Evolutionary conservation across 345 rosid genomes (phyloP).

Genomic region (Tarenaya hassleriana): DNA sequence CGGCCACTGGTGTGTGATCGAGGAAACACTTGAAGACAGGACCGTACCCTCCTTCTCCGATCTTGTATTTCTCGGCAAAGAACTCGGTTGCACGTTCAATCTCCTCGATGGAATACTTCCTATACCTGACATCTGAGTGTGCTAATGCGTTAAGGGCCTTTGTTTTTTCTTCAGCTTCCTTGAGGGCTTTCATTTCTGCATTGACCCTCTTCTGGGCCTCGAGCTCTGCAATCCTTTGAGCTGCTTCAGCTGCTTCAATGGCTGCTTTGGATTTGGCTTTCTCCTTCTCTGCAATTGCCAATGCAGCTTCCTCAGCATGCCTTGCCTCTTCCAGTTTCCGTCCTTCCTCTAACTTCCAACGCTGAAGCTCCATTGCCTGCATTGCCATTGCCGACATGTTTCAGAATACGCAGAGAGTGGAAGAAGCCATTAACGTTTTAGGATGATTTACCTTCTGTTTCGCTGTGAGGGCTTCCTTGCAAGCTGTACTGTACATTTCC

Average conservation of each 20-base stretch:
- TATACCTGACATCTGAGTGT: conserved; percentile 52
- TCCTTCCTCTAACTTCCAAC: conserved; percentile 80
- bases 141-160: conserved; percentile 55
- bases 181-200: conserved; percentile 75
- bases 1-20: conserved; percentile 84
- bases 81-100: conserved; percentile 76
- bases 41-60: conserved; percentile 96
- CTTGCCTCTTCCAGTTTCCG: conserved; percentile 65
- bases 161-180: conserved; percentile 62
- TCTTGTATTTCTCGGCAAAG: conserved; percentile 53
- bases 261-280: conserved; percentile 79
- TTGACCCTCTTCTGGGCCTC: conserved; percentile 61
- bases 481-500: conserved; percentile 90
- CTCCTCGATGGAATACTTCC: conserved; percentile 75
- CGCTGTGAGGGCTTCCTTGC: conserved; percentile 90
- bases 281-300: conserved; percentile 71
- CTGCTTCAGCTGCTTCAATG: conserved; percentile 79
- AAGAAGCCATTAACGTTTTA: conserved; percentile 8
- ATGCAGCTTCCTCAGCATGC: conserved; percentile 69
- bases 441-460: conserved; percentile 52
- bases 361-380: conserved; percentile 73
- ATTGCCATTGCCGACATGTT: conserved; percentile 13
- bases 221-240: conserved; percentile 69
- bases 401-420: conserved; percentile 10
- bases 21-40: conserved; percentile 73